Evolutionary conservation across 176 grass and related monocot genomes (phyloP).

Genomic region (Aechmea fasciata): DNA sequence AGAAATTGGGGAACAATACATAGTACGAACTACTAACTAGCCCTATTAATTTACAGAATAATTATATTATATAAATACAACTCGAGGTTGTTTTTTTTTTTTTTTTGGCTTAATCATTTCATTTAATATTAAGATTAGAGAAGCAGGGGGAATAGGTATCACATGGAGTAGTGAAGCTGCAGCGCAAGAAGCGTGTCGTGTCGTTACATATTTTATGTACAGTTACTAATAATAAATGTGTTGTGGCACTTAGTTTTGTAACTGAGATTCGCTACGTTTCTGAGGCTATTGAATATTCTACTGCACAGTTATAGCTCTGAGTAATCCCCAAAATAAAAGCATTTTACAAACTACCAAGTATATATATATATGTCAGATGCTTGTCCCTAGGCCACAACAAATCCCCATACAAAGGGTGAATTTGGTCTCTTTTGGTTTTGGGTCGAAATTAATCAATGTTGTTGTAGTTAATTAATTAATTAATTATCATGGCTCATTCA

Average conservation of each 20-base stretch:
- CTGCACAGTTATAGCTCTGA: not conserved
- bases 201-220: not conserved
- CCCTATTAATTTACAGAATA: too few species aligned
- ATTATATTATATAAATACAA: too few species aligned
- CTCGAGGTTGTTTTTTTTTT: too few species aligned
- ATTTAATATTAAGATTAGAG: not conserved
- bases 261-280: not conserved
- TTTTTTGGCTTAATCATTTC: too few species aligned
- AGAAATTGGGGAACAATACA: too few species aligned
- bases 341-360: not conserved
- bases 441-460: too few species aligned
- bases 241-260: not conserved
- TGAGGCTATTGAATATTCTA: not conserved
- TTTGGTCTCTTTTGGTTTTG: not conserved
- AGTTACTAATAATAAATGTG: not conserved
- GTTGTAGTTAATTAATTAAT: too few species aligned
- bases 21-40: too few species aligned
- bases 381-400: not conserved
- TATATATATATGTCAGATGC: not conserved
- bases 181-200: not conserved
- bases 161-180: constrained; percentile 3
- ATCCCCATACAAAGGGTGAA: constrained; percentile 1
- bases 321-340: not conserved
- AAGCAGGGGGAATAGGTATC: not conserved
- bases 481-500: too few species aligned